These are phyloP conservation scores for Cornus florida DNA, from an alignment of 148 eudicot genomes.

Conservation along the genomic window DNA sequence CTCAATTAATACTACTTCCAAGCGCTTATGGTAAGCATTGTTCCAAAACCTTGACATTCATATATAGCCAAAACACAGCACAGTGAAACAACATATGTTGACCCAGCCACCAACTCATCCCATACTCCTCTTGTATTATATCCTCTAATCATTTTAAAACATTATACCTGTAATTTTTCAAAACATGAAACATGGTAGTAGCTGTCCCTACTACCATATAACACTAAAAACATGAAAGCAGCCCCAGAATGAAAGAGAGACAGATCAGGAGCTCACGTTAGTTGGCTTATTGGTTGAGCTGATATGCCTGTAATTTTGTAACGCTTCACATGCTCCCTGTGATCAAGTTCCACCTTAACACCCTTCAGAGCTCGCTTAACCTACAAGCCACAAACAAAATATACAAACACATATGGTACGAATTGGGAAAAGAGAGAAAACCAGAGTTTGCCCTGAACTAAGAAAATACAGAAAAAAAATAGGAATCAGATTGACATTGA, in stretches of 20 bases:
- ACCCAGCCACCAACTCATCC: too few species aligned
- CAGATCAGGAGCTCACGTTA: constrained; percentile 40
- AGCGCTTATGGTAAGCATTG: too few species aligned
- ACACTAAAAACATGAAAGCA: not conserved
- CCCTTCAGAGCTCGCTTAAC: constrained; percentile 61
- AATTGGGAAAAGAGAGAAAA: not conserved
- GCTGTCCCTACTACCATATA: not conserved
- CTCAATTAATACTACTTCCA: too few species aligned
- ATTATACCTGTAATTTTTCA: not conserved
- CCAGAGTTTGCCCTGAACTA: not conserved
- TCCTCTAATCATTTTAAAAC: not conserved
- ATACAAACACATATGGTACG: not conserved
- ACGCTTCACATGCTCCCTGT: constrained; percentile 30
- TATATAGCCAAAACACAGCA: too few species aligned
- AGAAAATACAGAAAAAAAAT: not conserved
- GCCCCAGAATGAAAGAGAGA: not conserved
- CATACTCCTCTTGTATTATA: too few species aligned
- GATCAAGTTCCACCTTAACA: constrained; percentile 40
- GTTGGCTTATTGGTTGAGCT: constrained; percentile 30
- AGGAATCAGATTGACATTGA: not conserved
- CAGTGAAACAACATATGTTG: too few species aligned
- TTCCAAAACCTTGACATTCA: too few species aligned
- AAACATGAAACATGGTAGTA: too few species aligned
- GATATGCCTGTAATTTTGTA: constrained; percentile 56
- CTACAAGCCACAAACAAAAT: constrained; percentile 28